Base-by-base conservation (phyloP, 1,284 basidiomycete genomes). In the Pseudomicrostroma phylloplanum region DNA sequence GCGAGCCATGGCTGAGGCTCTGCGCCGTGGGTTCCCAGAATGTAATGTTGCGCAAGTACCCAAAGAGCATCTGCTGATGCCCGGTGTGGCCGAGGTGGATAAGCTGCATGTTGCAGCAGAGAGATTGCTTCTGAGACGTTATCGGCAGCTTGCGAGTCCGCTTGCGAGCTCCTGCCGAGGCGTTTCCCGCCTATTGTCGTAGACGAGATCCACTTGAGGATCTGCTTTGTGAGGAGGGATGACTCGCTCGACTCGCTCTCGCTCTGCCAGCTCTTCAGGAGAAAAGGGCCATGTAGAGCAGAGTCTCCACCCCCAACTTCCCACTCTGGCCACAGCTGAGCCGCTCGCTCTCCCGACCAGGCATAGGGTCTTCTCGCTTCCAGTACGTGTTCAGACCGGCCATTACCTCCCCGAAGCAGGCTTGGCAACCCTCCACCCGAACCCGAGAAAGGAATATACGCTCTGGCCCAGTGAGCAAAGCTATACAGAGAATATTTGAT, bases 1-100 rank as follows among this genome's bases (percentile, higher is more conserved):
- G 76, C 76, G 1, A 66, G 64, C 4, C 67, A 63, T 0, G 72
- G 59, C 43, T 76, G 59, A 26, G 75, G 73, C 42, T 30, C 51
- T 9, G 67, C 63, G 17, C 70, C 75, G 56, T 78, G 75, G 6
- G 75, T 77, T 59, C 76, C 76, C 73, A 73, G 77, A n/a, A 78
- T 61, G 3, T 67, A 71, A 53, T 77, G 68, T 49, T 76, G 71
- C 9, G 67, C 76, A 0, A 78, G 64, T 48, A 76, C 71, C 76
- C 76, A 78, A 21, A 78, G 59, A 0, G 76, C 76, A 55, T 77
- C 75, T 6, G 71, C 59, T n/a, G 65, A 30, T n/a, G 68, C 63
- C 17, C 58, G 19, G 19, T 61, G 26, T 25, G 40, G 21, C 17
- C 26, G 15, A 12, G 55, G 42, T 39, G 17, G 25, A 43, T 6